Base-by-base conservation (phyloP, 106 monocot genomes). In the Dendrobium officinale region DNA sequence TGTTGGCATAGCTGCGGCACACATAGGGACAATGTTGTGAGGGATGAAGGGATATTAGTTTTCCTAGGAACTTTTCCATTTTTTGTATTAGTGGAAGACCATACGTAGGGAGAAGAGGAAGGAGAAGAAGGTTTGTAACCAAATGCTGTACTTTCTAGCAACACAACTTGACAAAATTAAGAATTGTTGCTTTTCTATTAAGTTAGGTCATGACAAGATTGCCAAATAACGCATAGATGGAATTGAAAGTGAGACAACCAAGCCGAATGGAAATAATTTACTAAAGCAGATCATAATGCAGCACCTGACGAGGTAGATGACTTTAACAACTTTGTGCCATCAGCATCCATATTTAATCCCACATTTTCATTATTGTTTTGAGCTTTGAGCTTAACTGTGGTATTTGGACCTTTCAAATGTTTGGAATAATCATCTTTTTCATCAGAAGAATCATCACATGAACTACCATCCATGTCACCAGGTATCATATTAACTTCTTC, bases 401-500 rank as follows among this genome's bases (percentile, higher is more conserved):
- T 7, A 37, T 37, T 15, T 17, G 11, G 1, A 40, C 37, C 29
- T 16, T 72, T 11, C 37, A 33, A 13, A 74, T 5, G 3, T 43
- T 74, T 18, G 41, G 74, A 74, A 70, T 33, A 37, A 43, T 74
- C 70, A 33, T 1, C 70, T 4, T 70, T 70, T 29, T 70, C 70
- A 29, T 29, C 26, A 42, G 74, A 74, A 44, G 41, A 42, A 74
- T 74, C 42, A 18, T 44, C 43, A 43, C 43, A 6, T 18, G 5
- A 43, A 41, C 43, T 44, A 8, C n/a, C 43, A 3, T 43, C 74
- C 2, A 74, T 44, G 43, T 20, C 43, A 43, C n/a, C 74, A 42
- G 17, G 74, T 9, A n/a, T 42, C 41, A 42, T 19, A 44, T n/a
- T n/a, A 79, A 67, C 16, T 74, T 81, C 77, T 75, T 85, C 86